Evolutionary conservation across 2,329 filamentous ascomycete species (phyloP), one percentile per base, ranked within the genome.

Genomic region (Chaetomiaceae sp.): DNA sequence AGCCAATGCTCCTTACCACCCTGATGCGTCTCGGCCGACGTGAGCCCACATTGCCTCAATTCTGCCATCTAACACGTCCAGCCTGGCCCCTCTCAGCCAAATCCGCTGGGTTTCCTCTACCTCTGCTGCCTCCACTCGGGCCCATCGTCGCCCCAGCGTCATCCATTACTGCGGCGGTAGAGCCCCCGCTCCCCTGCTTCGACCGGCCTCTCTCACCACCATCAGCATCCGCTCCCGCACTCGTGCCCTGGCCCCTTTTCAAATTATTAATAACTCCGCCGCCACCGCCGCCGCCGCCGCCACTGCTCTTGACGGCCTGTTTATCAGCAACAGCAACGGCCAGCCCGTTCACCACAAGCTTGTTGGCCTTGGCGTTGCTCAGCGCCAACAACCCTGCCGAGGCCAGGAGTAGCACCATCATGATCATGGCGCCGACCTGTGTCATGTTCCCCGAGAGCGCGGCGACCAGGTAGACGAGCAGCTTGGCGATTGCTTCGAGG

Each of bases 401-500:
- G n/a, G 70, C 50, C 10, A 84, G 65, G 44, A 84, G 63, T 46
- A 83, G 65, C 0, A 67, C 65, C 57, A 82, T 71, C 34, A 84
- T 69, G 3, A 78, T 66, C 9, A 82, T 65, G 32, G 77, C 73
- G 3, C 79, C 79, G 0, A 70, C 69, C 61, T 80, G 74, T 1
- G 73, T 74, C 53, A 80, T 74, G 63, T 84, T 84, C 10, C 75
- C 77, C 52, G 76, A 75, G 18, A 83, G 65, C 1, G 76, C 74
- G 5, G 78, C 80, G 38, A 77, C 76, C 3, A 81, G 61, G 61
- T 82, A 85, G 4, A 84, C 80, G 51, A 81, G 69, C 42, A 85
- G 59, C 58, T 81, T 83, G 9, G 80, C 75, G 0, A 68, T 62
- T 0, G 78, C 78, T 55, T 78, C 75, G 48, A 80, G 65, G 59